Percentiles rank a stretch among this genome's conserved stretches.
phyloP scores from a whole-genome alignment of 2,329 filamentous ascomycete species.

The Chaetomiaceae sp. region DNA sequence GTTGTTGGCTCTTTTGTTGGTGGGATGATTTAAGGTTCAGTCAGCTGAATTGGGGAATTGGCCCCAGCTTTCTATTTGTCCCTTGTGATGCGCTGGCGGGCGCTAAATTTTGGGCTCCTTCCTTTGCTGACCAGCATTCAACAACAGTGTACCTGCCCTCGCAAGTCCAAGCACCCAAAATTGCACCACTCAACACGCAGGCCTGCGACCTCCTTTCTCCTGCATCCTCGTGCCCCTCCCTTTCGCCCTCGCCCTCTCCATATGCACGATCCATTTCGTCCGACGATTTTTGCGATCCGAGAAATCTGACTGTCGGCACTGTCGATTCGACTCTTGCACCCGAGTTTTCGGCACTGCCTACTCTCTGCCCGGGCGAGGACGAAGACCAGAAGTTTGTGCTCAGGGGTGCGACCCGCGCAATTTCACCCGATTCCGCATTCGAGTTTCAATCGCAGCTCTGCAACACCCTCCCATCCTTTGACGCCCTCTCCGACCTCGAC shows the following conservation, averaged over 20 bases:
- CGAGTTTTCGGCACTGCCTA: conserved; percentile 63
- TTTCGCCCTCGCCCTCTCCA: conserved; percentile 82
- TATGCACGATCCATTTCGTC: conserved; percentile 64
- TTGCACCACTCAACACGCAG: conserved; percentile 59
- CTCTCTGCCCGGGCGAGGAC: conserved; percentile 58
- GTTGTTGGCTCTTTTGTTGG: not conserved
- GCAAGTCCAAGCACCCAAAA: conserved; percentile 41
- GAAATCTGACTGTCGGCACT: conserved; percentile 73
- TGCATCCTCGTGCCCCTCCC: conserved; percentile 75
- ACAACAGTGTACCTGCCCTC: conserved; percentile 44
- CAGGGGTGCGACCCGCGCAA: conserved; percentile 43
- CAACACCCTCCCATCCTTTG: conserved; percentile 71
- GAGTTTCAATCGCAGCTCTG: conserved; percentile 48
- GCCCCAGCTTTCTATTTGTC: not conserved
- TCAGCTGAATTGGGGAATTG: not conserved
- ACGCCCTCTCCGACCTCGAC: conserved; percentile 84
- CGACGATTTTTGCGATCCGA: conserved; percentile 86
- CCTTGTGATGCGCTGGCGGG: not conserved
- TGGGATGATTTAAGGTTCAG: too few relatives aligned
- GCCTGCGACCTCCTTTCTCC: conserved; percentile 68
- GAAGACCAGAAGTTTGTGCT: conserved; percentile 48
- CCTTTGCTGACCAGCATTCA: conserved; percentile 33
- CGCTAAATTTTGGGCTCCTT: conserved; percentile 12
- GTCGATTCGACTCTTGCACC: conserved; percentile 47
- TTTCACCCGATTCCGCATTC: conserved; percentile 39